Conservation (phyloP, 1,284 basidiomycete genomes). For the Apiotrichum siamense region DNA sequence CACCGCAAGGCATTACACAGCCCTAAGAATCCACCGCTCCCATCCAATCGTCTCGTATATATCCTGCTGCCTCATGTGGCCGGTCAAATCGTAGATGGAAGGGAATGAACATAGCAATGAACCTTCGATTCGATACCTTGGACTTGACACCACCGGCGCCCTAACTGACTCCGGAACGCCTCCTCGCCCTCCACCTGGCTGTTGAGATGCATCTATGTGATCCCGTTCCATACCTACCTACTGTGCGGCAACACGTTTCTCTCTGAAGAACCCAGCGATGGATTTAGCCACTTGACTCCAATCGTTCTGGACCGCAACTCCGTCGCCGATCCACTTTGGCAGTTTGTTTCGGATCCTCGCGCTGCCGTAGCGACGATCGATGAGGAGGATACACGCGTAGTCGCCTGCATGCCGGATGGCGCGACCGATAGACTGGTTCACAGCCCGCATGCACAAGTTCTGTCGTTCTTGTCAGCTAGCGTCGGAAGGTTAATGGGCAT, state of each 20-base stretch:
- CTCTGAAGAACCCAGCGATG: slow-evolving; percentile 62
- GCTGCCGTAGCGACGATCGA: slow-evolving; percentile 71
- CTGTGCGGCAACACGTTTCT: slow-evolving; percentile 25
- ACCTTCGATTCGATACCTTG: too few species aligned
- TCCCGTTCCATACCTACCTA: too few species aligned
- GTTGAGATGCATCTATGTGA: too few species aligned
- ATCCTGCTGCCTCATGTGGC: too few species aligned
- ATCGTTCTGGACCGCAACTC: slow-evolving; percentile 57
- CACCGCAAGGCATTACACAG: too few species aligned
- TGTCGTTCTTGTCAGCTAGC: slow-evolving; percentile 10
- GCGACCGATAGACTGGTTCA: slow-evolving; percentile 94
- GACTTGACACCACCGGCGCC: too few species aligned
- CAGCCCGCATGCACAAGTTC: slow-evolving; percentile 91
- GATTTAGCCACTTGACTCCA: slow-evolving; percentile 71
- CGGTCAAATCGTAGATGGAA: too few species aligned
- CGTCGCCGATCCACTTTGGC: slow-evolving; percentile 77
- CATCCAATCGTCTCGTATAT: too few species aligned
- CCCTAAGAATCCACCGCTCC: too few species aligned
- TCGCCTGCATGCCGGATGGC: slow-evolving; percentile 82
- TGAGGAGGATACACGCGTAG: slow-evolving; percentile 74
- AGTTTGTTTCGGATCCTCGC: slow-evolving; percentile 65
- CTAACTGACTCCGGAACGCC: too few species aligned
- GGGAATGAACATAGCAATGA: too few species aligned
- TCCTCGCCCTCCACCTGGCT: too few species aligned
- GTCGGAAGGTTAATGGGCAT: neutral